Conservation (phyloP, 208 protist genomes). For the Acanthamoeba triangularis region DNA sequence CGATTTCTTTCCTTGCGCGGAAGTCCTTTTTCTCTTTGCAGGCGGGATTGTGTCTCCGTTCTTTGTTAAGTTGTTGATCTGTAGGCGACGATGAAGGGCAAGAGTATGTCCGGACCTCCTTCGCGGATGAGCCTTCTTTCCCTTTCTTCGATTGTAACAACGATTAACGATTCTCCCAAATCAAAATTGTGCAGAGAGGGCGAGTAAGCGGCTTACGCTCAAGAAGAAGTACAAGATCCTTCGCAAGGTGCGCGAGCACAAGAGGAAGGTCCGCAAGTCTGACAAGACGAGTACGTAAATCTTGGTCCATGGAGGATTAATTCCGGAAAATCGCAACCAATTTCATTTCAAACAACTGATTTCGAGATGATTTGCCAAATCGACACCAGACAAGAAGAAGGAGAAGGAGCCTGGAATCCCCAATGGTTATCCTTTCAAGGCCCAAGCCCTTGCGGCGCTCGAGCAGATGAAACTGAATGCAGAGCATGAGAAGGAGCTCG, state of each 20-base stretch:
- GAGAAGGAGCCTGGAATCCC: conserved; percentile 51
- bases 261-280: conserved; percentile 37
- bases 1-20: background rate
- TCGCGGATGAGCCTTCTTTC: no score
- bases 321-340: background rate
- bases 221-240: conserved; percentile 66
- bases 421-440: conserved; percentile 50
- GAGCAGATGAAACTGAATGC: conserved; percentile 33
- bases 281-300: background rate
- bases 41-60: background rate
- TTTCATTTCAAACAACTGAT: no score
- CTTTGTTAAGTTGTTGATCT: background rate
- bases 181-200: conserved; percentile 19
- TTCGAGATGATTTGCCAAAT: background rate
- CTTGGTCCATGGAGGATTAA: background rate
- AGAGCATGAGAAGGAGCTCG: conserved; percentile 30
- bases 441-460: conserved; percentile 20
- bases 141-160: background rate
- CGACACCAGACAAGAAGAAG: background rate
- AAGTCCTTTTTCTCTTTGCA: background rate
- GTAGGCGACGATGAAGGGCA: background rate
- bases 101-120: background rate
- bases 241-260: conserved; percentile 55
- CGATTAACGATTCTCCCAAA: background rate
- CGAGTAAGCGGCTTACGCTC: conserved; percentile 36